These are phyloP conservation scores for Combretum micranthum DNA, from an alignment of 345 rosid genomes.

Conservation along the genomic window DNA sequence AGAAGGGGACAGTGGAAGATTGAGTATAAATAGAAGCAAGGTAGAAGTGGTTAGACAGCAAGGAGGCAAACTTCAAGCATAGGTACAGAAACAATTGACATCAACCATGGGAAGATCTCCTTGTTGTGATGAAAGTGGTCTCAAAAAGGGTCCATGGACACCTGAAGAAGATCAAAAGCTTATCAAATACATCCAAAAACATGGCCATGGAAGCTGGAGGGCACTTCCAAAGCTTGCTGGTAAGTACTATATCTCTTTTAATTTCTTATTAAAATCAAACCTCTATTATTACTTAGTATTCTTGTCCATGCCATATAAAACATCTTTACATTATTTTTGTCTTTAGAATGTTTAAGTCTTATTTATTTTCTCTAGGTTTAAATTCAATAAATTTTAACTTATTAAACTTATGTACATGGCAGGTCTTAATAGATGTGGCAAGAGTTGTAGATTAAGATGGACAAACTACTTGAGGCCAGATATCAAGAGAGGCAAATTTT, in stretches of 20 bases:
- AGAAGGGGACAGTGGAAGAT: conserved; percentile 5
- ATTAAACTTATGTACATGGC: background rate
- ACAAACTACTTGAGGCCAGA: conserved; percentile 83
- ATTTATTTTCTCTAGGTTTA: background rate
- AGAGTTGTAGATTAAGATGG: conserved; percentile 85
- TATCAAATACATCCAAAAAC: conserved; percentile 43
- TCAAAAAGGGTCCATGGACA: conserved; percentile 91
- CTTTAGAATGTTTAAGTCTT: too few species aligned
- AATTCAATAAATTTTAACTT: background rate
- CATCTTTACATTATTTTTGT: too few species aligned
- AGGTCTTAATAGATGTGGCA: conserved; percentile 83
- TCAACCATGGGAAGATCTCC: conserved; percentile 63
- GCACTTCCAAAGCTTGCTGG: conserved; percentile 88
- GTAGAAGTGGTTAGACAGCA: conserved; percentile 48
- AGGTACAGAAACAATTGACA: conserved; percentile 1
- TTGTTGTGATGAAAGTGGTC: conserved; percentile 54
- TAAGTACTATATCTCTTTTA: background rate
- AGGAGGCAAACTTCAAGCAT: conserved; percentile 29
- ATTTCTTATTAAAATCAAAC: background rate
- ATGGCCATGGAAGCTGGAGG: conserved; percentile 95
- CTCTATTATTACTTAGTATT: too few species aligned
- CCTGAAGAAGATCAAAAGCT: conserved; percentile 81
- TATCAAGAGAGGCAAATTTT: conserved; percentile 74
- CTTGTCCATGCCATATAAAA: too few species aligned
- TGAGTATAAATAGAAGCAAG: conserved; percentile 39